Conservation (phyloP, 192 early-diverging fungal species). For the Entrophospora sp. region DNA sequence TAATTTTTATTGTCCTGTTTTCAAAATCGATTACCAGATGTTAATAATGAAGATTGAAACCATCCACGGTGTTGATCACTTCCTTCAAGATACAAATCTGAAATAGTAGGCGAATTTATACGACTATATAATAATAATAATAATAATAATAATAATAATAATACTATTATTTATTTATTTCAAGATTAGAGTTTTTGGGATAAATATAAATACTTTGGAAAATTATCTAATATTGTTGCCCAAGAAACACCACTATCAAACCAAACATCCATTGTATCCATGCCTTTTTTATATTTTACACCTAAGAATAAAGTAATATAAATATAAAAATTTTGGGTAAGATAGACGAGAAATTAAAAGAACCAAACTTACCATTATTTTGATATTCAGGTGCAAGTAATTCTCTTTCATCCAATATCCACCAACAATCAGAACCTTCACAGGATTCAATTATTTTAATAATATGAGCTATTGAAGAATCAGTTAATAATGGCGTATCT, state of each 20-base stretch:
- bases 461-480: slow-evolving; percentile 55
- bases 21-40: slow-evolving; percentile 36
- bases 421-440: slow-evolving; percentile 68
- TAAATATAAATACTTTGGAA: slow-evolving; percentile 17
- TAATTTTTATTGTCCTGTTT: no score
- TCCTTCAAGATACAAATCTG: slow-evolving; percentile 70
- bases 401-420: slow-evolving; percentile 53
- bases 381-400: slow-evolving; percentile 50
- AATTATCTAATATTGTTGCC: slow-evolving; percentile 50
- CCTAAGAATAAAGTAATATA: background rate
- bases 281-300: slow-evolving; percentile 44
- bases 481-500: slow-evolving; percentile 56
- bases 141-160: background rate
- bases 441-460: slow-evolving; percentile 43
- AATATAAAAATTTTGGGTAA: background rate
- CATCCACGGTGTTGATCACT: slow-evolving; percentile 79
- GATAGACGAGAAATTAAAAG: background rate
- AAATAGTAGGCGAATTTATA: slow-evolving; percentile 30
- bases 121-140: background rate
- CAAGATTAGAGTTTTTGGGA: no score
- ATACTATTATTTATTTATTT: background rate
- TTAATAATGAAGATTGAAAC: slow-evolving; percentile 77
- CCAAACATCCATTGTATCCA: slow-evolving; percentile 84
- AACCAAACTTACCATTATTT: slow-evolving; percentile 33
- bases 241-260: slow-evolving; percentile 77